Conservation (phyloP, 2,329 filamentous ascomycete genomes). For the Akanthomyces dipterigenus region DNA sequence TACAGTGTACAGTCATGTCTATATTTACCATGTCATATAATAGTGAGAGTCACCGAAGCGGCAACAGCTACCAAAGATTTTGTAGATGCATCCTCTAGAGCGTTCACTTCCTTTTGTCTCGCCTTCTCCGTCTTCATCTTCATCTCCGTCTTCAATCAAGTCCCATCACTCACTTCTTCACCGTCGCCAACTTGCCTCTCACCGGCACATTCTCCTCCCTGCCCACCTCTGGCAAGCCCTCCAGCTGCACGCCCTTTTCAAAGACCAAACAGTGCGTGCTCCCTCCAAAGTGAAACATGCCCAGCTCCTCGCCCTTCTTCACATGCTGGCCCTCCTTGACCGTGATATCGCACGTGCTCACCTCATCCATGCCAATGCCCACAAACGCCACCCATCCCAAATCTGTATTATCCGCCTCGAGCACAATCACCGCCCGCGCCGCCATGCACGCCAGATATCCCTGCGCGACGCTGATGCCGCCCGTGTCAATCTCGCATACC, state of each 20-base stretch:
- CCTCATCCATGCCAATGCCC: conserved; percentile 70
- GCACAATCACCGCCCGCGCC: conserved; percentile 61
- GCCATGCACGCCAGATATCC: conserved; percentile 61
- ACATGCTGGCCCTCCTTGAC: conserved; percentile 60
- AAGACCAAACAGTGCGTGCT: conserved; percentile 65
- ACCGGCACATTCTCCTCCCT: conserved; percentile 34
- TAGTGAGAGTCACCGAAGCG: too few species aligned
- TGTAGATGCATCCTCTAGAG: too few species aligned
- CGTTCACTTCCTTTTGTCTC: too few species aligned
- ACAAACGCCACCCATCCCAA: conserved; percentile 67
- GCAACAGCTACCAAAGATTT: too few species aligned
- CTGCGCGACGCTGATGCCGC: conserved; percentile 46
- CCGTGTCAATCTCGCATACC: conserved; percentile 29
- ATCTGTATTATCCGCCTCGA: conserved; percentile 59
- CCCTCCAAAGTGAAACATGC: conserved; percentile 77
- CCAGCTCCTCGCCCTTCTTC: conserved; percentile 59
- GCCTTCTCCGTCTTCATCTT: not conserved
- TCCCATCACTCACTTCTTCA: not conserved
- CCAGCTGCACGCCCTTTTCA: conserved; percentile 44
- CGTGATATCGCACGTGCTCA: conserved; percentile 65
- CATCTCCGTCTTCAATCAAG: not conserved
- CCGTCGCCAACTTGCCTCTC: conserved; percentile 27
- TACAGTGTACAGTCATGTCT: not conserved
- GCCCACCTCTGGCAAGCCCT: conserved; percentile 30
- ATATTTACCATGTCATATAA: too few species aligned